Evolutionary conservation across 345 rosid species (phyloP).

Genomic region (Citrus unshiu): DNA sequence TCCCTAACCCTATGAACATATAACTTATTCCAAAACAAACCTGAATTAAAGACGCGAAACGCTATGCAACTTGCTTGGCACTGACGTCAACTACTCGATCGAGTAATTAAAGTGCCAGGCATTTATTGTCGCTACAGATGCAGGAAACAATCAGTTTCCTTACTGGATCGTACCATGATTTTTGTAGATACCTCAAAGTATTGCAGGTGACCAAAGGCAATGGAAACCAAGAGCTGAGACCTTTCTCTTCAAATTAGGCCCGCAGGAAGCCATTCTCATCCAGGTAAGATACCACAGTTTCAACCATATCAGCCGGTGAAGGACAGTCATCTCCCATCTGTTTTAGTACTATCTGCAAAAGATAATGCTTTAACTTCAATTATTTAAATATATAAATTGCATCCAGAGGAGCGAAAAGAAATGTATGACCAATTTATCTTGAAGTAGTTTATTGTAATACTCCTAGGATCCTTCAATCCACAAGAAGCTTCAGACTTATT

Average conservation of each 20-base stretch:
- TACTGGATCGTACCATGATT: not conserved
- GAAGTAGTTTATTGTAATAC: not conserved
- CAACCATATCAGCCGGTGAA: conserved; percentile 64
- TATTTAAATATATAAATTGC: not conserved
- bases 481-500: not conserved
- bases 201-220: not conserved
- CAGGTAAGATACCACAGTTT: conserved; percentile 59
- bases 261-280: conserved; percentile 60
- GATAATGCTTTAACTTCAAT: conserved; percentile 1
- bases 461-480: not conserved
- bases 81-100: not conserved
- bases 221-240: not conserved
- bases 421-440: not conserved
- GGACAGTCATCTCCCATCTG: conserved; percentile 29
- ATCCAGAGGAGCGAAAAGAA: not conserved
- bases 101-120: not conserved
- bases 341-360: conserved; percentile 57
- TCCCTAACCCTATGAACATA: not conserved
- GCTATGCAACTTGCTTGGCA: not conserved
- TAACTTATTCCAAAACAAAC: not conserved
- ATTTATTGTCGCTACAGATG: conserved; percentile 3
- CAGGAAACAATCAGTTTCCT: conserved; percentile 33
- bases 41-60: not conserved
- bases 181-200: not conserved
- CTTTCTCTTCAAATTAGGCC: conserved; percentile 23